Evolutionary conservation across 768 basidiomycete genomes (phyloP).

Genomic region (Pleurotus ostreatus): DNA sequence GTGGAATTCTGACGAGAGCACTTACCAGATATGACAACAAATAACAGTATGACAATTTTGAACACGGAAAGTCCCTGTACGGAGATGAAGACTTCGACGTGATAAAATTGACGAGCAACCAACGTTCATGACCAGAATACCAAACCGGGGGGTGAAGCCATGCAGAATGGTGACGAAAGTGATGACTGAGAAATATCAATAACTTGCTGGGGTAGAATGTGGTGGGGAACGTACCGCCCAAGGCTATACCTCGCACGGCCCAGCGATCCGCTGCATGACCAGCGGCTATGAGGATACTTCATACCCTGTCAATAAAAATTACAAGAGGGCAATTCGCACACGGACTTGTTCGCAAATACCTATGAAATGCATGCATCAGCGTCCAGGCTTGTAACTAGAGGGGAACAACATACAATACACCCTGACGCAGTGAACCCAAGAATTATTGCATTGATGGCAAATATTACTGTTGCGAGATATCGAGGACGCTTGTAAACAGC

Average conservation of each 20-base stretch:
- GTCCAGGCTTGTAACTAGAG: slow-evolving; percentile 21
- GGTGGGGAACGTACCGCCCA: slow-evolving; percentile 37
- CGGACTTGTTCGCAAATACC: slow-evolving; percentile 29
- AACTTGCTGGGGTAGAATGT: no score
- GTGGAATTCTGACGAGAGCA: background rate
- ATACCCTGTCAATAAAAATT: background rate
- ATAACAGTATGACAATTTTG: slow-evolving; percentile 49
- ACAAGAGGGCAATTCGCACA: background rate
- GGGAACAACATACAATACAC: slow-evolving; percentile 37
- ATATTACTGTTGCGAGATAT: slow-evolving; percentile 45
- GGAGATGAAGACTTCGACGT: slow-evolving; percentile 19
- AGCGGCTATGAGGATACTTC: slow-evolving; percentile 46
- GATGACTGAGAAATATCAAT: slow-evolving; percentile 32
- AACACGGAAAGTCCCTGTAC: slow-evolving; percentile 45
- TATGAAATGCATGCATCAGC: slow-evolving; percentile 8
- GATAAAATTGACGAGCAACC: slow-evolving; percentile 2
- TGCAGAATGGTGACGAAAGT: slow-evolving; percentile 47
- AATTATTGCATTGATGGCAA: slow-evolving; percentile 43
- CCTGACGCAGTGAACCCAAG: slow-evolving; percentile 31
- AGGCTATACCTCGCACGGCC: slow-evolving; percentile 54
- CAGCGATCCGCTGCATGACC: slow-evolving; percentile 36
- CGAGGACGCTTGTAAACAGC: slow-evolving; percentile 45
- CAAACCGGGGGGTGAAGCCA: slow-evolving; percentile 44
- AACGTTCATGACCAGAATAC: slow-evolving; percentile 55
- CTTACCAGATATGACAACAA: slow-evolving; percentile 45